phyloP scores from a whole-genome alignment of 495 filamentous ascomycete genomes.

The Xylaria flabelliformis region DNA sequence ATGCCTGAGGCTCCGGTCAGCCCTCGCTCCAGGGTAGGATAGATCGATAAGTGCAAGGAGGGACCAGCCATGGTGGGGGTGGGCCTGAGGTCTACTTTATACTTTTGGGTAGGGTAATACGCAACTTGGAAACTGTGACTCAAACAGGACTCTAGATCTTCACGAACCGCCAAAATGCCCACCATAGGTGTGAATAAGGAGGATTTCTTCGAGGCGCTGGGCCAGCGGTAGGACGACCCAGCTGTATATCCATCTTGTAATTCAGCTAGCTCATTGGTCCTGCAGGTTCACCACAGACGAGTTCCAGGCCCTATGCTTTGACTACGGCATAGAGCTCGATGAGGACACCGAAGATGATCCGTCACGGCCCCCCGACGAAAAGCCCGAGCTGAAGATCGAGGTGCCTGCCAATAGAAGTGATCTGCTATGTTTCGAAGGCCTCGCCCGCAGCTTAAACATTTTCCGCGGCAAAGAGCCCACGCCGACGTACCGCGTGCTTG shows the following conservation, averaged over 20 bases:
- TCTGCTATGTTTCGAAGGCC: slow-evolving; percentile 97
- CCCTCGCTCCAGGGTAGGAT: slow-evolving; percentile 10
- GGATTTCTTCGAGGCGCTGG: slow-evolving; percentile 89
- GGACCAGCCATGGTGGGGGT: slow-evolving; percentile 22
- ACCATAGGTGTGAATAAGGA: slow-evolving; percentile 96
- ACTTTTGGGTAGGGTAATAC: not conserved
- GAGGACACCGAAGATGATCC: slow-evolving; percentile 85
- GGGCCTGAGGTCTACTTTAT: slow-evolving; percentile 2
- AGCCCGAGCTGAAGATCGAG: slow-evolving; percentile 95
- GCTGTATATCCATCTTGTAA: slow-evolving; percentile 22
- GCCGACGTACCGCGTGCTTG: slow-evolving; percentile 77
- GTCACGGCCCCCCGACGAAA: slow-evolving; percentile 77
- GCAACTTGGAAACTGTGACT: slow-evolving; percentile 18
- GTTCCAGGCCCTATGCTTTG: slow-evolving; percentile 98
- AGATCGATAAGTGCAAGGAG: slow-evolving; percentile 24
- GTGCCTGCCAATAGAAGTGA: slow-evolving; percentile 99
- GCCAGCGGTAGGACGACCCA: slow-evolving; percentile 70
- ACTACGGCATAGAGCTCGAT: slow-evolving; percentile 97
- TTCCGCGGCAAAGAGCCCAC: slow-evolving; percentile 77
- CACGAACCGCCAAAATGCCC: slow-evolving; percentile 65
- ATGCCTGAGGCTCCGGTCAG: slow-evolving; percentile 23
- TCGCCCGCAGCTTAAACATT: slow-evolving; percentile 93
- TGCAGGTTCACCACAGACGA: slow-evolving; percentile 85
- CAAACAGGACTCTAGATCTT: slow-evolving; percentile 16
- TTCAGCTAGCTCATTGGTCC: slow-evolving; percentile 29